phyloP scores from a whole-genome alignment of 352 stramenopile species.

The Pythium biforme region DNA sequence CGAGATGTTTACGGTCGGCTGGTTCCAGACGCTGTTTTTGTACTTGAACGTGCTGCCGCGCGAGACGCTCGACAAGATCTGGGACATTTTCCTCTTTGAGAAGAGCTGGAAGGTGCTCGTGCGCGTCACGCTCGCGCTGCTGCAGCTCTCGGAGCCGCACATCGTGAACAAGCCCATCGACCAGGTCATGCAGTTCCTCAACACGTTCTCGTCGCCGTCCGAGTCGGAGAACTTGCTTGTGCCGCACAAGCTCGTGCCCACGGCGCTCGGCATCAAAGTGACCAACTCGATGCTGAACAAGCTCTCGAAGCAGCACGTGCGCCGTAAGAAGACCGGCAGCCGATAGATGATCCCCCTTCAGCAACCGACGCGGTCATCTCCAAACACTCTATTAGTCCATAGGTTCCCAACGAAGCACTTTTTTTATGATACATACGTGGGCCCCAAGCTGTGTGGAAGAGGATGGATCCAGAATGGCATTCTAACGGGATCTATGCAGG shows the following conservation, averaged over 20 bases:
- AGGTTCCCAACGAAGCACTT: background rate
- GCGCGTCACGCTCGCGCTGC: slow-evolving; percentile 60
- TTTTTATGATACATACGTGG: background rate
- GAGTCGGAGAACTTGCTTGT: slow-evolving; percentile 56
- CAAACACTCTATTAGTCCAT: background rate
- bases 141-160: slow-evolving; percentile 63
- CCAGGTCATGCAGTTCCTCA: slow-evolving; percentile 87
- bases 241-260: slow-evolving; percentile 39
- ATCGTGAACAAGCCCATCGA: slow-evolving; percentile 73
- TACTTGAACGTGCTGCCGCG: slow-evolving; percentile 82
- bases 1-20: slow-evolving; percentile 88
- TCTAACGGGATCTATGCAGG: slow-evolving; percentile 9
- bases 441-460: too few relatives aligned
- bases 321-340: slow-evolving; percentile 39
- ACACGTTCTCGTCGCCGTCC: slow-evolving; percentile 60
- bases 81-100: slow-evolving; percentile 85
- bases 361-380: too few relatives aligned
- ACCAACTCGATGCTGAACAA: slow-evolving; percentile 77
- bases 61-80: slow-evolving; percentile 74
- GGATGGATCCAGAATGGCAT: slow-evolving; percentile 19
- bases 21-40: slow-evolving; percentile 87
- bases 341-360: slow-evolving; percentile 13
- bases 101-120: slow-evolving; percentile 87
- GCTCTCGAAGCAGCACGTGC: slow-evolving; percentile 66
- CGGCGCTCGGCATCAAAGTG: slow-evolving; percentile 69